These are phyloP conservation scores for Tylopilus rubrobrunneus DNA, from an alignment of 768 basidiomycete genomes.

Conservation along the genomic window DNA sequence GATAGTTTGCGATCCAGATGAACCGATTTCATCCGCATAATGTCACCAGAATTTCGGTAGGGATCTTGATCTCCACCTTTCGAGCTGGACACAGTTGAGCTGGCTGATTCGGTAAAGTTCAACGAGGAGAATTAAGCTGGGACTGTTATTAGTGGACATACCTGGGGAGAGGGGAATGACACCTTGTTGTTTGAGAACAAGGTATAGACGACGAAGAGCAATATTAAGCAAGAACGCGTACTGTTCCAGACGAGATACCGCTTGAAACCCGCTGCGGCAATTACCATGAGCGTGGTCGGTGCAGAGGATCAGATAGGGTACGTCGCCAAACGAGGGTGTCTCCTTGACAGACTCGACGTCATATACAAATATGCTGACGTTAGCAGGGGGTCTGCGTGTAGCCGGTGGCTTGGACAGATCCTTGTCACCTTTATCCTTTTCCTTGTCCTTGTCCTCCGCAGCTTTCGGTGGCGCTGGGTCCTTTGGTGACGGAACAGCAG, in stretches of 20 bases:
- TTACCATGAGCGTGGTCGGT: constrained; percentile 66
- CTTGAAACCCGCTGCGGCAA: constrained; percentile 76
- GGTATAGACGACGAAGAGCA: constrained; percentile 85
- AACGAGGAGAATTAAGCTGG: constrained; percentile 7
- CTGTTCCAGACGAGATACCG: constrained; percentile 93
- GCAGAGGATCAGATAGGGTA: constrained; percentile 74
- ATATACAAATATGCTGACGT: constrained; percentile 75
- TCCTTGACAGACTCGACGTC: constrained; percentile 69
- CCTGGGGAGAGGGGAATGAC: constrained; percentile 82
- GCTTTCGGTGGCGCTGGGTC: constrained; percentile 49
- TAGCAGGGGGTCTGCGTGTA: constrained; percentile 72
- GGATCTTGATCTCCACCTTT: constrained; percentile 55
- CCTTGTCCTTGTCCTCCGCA: constrained; percentile 47
- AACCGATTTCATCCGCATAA: constrained; percentile 92
- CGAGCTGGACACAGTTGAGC: constrained; percentile 32
- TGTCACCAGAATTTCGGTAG: constrained; percentile 84
- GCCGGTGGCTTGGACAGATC: constrained; percentile 59
- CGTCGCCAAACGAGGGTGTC: constrained; percentile 64
- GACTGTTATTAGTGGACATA: constrained; percentile 31
- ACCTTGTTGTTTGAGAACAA: constrained; percentile 82
- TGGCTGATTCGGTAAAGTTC: constrained; percentile 17
- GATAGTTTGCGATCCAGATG: constrained; percentile 95
- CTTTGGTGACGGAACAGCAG: constrained; percentile 58
- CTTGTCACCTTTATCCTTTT: constrained; percentile 38
- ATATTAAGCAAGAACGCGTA: constrained; percentile 97